These are phyloP conservation scores for Mycena galopus DNA, from an alignment of 768 basidiomycete species.

Conservation along the genomic window DNA sequence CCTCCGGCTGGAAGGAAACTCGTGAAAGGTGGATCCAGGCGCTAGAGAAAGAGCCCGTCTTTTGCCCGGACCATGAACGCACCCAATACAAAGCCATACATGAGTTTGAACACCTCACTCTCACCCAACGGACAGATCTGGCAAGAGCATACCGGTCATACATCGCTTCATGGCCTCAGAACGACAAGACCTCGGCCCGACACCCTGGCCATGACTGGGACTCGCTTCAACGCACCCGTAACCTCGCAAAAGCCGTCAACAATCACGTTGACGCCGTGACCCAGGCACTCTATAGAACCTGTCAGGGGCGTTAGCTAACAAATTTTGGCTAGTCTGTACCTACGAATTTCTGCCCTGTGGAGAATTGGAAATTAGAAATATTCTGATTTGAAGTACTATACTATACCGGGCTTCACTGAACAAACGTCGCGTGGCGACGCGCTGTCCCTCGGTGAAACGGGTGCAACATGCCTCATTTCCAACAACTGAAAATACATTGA, in stretches of 20 bases:
- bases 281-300: no score
- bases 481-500: no score
- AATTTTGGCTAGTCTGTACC: not conserved
- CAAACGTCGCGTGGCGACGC: no score
- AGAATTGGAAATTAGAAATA: not conserved
- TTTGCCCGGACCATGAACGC: not conserved
- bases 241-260: no score
- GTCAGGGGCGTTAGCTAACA: no score
- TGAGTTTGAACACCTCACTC: not conserved
- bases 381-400: no score
- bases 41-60: slow-evolving; percentile 3
- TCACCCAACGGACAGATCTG: not conserved
- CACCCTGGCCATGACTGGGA: no score
- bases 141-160: not conserved
- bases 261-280: no score
- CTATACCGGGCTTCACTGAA: no score
- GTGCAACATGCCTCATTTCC: no score
- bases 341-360: not conserved
- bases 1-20: not conserved
- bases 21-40: slow-evolving; percentile 1
- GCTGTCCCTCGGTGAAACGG: no score
- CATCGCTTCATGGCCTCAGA: not conserved
- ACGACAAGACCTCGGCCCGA: not conserved
- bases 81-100: not conserved
- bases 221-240: no score